These are phyloP conservation scores for Penicillium mononematosum DNA, from an alignment of 495 filamentous ascomycete species.

Conservation along the genomic window DNA sequence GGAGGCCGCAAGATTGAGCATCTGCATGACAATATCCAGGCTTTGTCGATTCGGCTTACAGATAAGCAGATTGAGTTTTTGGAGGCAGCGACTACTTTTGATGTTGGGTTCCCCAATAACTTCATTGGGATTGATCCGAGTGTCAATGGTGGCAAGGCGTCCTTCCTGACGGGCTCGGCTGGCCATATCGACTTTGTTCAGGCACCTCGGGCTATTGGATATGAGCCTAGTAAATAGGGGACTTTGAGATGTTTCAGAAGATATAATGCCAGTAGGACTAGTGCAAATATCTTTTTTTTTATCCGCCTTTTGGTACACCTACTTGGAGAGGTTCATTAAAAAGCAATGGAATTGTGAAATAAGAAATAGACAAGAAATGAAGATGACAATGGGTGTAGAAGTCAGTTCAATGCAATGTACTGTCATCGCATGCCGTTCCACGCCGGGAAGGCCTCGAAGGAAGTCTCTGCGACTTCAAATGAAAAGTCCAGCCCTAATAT, in stretches of 20 bases:
- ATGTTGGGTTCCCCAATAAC: slow-evolving; percentile 53
- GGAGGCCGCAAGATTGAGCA: slow-evolving; percentile 66
- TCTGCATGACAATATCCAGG: slow-evolving; percentile 61
- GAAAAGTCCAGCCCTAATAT: slow-evolving; percentile 5
- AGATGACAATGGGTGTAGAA: slow-evolving; percentile 12
- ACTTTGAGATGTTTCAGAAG: not conserved
- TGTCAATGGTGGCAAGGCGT: slow-evolving; percentile 39
- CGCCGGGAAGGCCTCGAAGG: slow-evolving; percentile 13
- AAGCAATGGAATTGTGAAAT: not conserved
- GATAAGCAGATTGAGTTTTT: slow-evolving; percentile 58
- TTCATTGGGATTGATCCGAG: slow-evolving; percentile 41
- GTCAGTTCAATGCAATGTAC: slow-evolving; percentile 21
- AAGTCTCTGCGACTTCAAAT: slow-evolving; percentile 26
- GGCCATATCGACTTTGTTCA: slow-evolving; percentile 49
- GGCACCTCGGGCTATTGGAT: slow-evolving; percentile 31
- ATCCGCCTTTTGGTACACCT: not conserved
- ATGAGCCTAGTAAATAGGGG: slow-evolving; percentile 16
- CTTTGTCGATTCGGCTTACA: slow-evolving; percentile 52
- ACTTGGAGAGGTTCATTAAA: not conserved
- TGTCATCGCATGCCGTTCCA: slow-evolving; percentile 19
- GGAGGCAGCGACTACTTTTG: slow-evolving; percentile 49
- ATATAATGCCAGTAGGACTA: not conserved
- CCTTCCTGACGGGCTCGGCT: slow-evolving; percentile 36
- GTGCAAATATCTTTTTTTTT: not conserved
- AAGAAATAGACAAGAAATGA: not conserved